Percentiles rank a stretch among this genome's conserved stretches.
Conservation (phyloP, 2,329 filamentous ascomycete species). For the Lanzia echinophila region DNA sequence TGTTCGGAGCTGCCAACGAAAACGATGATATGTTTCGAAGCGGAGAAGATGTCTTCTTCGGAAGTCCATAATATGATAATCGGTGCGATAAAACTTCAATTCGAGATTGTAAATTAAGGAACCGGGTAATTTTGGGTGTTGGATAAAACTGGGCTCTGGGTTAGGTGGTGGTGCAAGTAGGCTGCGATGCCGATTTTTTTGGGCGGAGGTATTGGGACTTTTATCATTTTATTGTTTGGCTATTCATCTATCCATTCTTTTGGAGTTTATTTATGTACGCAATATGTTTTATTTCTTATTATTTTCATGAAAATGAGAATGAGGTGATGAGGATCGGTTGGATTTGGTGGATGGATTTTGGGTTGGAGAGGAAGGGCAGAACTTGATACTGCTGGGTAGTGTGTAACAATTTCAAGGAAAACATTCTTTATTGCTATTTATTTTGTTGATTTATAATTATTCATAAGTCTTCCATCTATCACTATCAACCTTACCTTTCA, state of each 20-base stretch:
- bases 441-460: too few species aligned
- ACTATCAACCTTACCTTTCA: too few species aligned
- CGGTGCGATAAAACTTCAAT: neutral
- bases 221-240: neutral
- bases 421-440: too few species aligned
- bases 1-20: conserved; percentile 15
- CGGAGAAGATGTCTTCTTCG: conserved; percentile 29
- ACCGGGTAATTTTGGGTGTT: neutral
- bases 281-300: conserved; percentile 2
- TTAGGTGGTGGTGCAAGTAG: neutral
- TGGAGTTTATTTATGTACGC: conserved; percentile 6
- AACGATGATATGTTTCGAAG: conserved; percentile 22
- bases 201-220: neutral
- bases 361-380: neutral
- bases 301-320: neutral
- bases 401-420: too few species aligned
- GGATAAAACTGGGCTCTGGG: conserved; percentile 4
- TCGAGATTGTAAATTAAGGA: conserved; percentile 5
- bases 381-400: too few species aligned
- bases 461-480: too few species aligned
- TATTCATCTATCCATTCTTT: conserved; percentile 7
- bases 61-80: conserved; percentile 19
- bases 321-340: neutral
- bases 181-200: neutral
- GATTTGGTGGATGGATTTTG: neutral